A percentile compares a stretch with the other conserved stretches of the same genome.
These are phyloP conservation scores for Hawksworthiomyces lignivorus DNA, from an alignment of 2,329 filamentous ascomycete species.

Conservation along the genomic window DNA sequence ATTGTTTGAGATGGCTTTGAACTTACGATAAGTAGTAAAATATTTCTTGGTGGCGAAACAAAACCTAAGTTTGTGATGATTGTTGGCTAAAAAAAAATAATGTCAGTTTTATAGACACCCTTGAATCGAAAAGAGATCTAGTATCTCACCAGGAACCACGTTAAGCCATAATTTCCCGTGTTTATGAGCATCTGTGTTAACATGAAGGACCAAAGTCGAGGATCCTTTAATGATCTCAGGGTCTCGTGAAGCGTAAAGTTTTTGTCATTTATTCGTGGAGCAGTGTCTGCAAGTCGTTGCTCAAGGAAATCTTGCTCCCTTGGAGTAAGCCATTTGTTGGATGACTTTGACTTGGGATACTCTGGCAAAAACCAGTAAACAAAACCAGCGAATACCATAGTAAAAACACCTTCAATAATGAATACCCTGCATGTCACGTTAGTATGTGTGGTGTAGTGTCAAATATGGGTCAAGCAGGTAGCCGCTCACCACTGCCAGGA, in stretches of 20 bases:
- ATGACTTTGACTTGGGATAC: constrained; percentile 6
- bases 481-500: constrained; percentile 11
- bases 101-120: too few relatives aligned
- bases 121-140: too few relatives aligned
- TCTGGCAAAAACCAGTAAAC: constrained; percentile 9
- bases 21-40: constrained; percentile 9
- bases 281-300: constrained; percentile 7
- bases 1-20: too few relatives aligned
- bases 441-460: too few relatives aligned
- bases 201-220: constrained; percentile 9
- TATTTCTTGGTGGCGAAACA: constrained; percentile 4
- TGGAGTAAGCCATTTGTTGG: constrained; percentile 7
- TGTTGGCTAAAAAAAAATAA: neutral
- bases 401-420: constrained; percentile 8
- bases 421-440: too few relatives aligned
- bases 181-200: constrained; percentile 11
- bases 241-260: constrained; percentile 4
- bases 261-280: constrained; percentile 4
- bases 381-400: constrained; percentile 6
- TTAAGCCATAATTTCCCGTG: constrained; percentile 10
- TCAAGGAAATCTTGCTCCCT: constrained; percentile 12
- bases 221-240: constrained; percentile 6
- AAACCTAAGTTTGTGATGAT: constrained; percentile 6
- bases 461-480: too few relatives aligned
- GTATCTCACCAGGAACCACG: constrained; percentile 9